phyloP scores from a whole-genome alignment of 495 filamentous ascomycete species.

The Tuber microsphaerosporum region DNA sequence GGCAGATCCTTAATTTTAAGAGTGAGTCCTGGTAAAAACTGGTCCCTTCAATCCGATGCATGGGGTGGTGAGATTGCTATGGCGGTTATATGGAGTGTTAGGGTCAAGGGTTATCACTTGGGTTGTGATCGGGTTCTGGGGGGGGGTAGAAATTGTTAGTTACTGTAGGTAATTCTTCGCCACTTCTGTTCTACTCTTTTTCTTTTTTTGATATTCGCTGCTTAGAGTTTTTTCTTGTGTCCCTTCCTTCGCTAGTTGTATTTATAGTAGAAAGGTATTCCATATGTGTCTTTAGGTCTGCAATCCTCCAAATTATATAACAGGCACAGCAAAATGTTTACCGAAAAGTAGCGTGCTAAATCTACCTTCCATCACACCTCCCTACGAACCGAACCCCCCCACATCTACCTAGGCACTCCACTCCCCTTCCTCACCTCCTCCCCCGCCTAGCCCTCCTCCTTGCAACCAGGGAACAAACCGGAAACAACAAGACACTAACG shows the following conservation, averaged over 20 bases:
- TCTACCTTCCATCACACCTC: neutral
- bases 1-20: too few relatives aligned
- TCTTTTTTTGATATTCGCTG: neutral
- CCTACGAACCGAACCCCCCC: neutral
- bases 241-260: neutral
- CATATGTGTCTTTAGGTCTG: neutral
- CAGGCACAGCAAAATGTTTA: neutral
- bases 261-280: neutral
- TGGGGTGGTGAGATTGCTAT: neutral
- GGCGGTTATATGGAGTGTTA: neutral
- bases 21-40: too few relatives aligned
- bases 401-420: neutral
- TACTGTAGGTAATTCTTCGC: neutral
- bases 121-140: neutral
- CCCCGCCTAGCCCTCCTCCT: slow-evolving; percentile 51
- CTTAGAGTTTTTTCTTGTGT: neutral
- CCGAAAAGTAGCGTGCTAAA: neutral
- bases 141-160: neutral
- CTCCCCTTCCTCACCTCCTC: slow-evolving; percentile 21
- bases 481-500: slow-evolving; percentile 54
- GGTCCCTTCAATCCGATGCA: too few relatives aligned
- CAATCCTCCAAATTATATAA: neutral
- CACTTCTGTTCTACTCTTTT: neutral
- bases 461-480: slow-evolving; percentile 55
- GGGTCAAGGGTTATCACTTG: neutral